phyloP scores from a whole-genome alignment of 2,329 filamentous ascomycete species.

The Cercospora janseana region DNA sequence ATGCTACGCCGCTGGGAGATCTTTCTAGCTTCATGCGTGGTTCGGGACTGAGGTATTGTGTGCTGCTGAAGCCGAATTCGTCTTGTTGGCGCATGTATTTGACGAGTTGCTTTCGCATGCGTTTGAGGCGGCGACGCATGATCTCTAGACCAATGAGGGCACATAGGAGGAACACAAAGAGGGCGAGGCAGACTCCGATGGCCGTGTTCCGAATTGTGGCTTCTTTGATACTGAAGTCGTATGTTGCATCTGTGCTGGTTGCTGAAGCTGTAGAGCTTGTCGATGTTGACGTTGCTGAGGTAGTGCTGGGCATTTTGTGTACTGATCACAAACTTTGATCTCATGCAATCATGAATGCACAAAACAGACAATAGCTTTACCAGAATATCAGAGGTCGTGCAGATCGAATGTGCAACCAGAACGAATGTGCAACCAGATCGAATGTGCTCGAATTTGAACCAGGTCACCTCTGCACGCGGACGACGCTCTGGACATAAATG shows the following conservation, averaged over 20 bases:
- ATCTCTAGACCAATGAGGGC: constrained; percentile 16
- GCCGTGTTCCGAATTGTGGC: constrained; percentile 18
- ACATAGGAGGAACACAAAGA: constrained; percentile 19
- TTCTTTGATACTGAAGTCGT: constrained; percentile 19
- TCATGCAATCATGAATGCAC: no score
- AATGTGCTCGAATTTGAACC: not conserved
- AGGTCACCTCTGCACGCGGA: not conserved
- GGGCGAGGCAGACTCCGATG: constrained; percentile 17
- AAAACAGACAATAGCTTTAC: not conserved
- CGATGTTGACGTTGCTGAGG: constrained; percentile 7
- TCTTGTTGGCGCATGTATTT: constrained; percentile 9
- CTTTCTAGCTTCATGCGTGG: not conserved
- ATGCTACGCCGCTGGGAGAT: not conserved
- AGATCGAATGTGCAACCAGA: not conserved
- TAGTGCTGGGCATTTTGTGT: constrained; percentile 1
- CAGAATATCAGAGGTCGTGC: not conserved
- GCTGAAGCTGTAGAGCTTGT: constrained; percentile 2
- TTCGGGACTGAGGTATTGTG: not conserved
- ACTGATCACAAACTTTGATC: no score
- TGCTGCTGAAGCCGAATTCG: not conserved
- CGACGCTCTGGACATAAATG: constrained; percentile 10
- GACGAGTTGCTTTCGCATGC: constrained; percentile 11
- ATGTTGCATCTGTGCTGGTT: constrained; percentile 15
- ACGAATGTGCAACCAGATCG: not conserved
- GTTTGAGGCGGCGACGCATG: constrained; percentile 17